These are phyloP conservation scores for Psilocybe tampanensis DNA, from an alignment of 768 basidiomycete species.

Conservation along the genomic window DNA sequence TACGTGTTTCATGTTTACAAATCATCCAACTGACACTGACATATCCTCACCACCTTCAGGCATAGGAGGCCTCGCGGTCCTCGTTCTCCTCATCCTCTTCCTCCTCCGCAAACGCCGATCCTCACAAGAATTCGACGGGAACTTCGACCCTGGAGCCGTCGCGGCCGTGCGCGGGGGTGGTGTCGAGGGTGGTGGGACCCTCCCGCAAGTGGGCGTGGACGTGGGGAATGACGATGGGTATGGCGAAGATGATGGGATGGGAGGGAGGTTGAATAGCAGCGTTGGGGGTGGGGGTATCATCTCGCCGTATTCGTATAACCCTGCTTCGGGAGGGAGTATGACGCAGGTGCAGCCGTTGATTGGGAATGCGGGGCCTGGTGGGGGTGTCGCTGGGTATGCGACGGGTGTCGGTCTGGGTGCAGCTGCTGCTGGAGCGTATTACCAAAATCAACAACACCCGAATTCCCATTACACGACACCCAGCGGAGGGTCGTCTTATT, in stretches of 20 bases:
- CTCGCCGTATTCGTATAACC: conserved; percentile 23
- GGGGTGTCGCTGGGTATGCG: conserved; percentile 2
- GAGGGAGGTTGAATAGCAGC: conserved; percentile 22
- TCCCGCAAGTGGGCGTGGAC: conserved; percentile 18
- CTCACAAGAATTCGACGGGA: conserved; percentile 30
- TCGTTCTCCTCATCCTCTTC: conserved; percentile 18
- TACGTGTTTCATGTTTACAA: conserved; percentile 1
- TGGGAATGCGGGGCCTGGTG: neutral
- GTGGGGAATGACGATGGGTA: conserved; percentile 27
- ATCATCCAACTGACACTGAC: neutral
- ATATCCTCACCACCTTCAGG: conserved; percentile 5
- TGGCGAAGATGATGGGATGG: conserved; percentile 28
- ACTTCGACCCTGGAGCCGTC: conserved; percentile 29
- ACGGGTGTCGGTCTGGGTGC: conserved; percentile 14
- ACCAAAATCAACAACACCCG: neutral
- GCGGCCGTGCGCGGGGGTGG: conserved; percentile 1
- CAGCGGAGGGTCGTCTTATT: conserved; percentile 5
- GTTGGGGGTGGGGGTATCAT: conserved; percentile 27
- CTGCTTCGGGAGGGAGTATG: conserved; percentile 1
- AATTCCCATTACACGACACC: conserved; percentile 4
- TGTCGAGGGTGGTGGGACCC: conserved; percentile 17
- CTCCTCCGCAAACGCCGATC: conserved; percentile 20
- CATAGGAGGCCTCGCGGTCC: conserved; percentile 16
- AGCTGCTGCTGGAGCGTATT: neutral
- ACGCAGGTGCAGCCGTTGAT: conserved; percentile 16